phyloP scores from a whole-genome alignment of 176 grass and related monocot genomes.

The Puya raimondii region DNA sequence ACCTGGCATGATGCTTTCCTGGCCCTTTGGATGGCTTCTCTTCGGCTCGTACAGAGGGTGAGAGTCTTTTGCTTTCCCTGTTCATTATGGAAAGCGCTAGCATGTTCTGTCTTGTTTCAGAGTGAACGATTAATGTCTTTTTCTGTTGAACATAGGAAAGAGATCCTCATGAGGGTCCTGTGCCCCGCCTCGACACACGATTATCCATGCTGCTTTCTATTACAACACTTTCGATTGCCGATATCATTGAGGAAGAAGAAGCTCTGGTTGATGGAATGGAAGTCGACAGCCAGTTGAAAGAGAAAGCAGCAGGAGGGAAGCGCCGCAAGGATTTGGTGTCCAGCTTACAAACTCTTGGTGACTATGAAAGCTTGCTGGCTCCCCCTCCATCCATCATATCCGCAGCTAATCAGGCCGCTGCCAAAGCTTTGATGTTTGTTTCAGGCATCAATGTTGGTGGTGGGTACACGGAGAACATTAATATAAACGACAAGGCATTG shows the following conservation, averaged over 20 bases:
- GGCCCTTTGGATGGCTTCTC: constrained; percentile 87
- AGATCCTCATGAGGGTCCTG: constrained; percentile 85
- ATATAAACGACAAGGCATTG: constrained; percentile 35
- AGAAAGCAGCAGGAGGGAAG: constrained; percentile 23
- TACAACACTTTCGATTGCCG: constrained; percentile 62
- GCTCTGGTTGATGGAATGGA: constrained; percentile 26
- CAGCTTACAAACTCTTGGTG: constrained; percentile 71
- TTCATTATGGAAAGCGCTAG: neutral
- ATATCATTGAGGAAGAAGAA: constrained; percentile 76
- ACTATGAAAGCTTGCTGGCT: constrained; percentile 81
- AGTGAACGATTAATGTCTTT: neutral
- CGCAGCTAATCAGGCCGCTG: constrained; percentile 79
- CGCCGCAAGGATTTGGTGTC: constrained; percentile 60
- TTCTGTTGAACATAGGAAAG: constrained; percentile 59
- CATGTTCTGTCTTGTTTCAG: neutral
- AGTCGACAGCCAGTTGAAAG: constrained; percentile 30
- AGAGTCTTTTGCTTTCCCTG: constrained; percentile 8
- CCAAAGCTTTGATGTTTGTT: constrained; percentile 69
- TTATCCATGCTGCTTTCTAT: constrained; percentile 89
- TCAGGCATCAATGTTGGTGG: constrained; percentile 54
- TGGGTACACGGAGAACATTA: constrained; percentile 47
- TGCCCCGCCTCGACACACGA: constrained; percentile 85
- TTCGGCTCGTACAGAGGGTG: constrained; percentile 93
- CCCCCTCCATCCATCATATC: constrained; percentile 67
- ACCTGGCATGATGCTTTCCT: constrained; percentile 93